These are phyloP conservation scores for Pleurotus eryngii DNA, from an alignment of 768 basidiomycete genomes.

Conservation along the genomic window DNA sequence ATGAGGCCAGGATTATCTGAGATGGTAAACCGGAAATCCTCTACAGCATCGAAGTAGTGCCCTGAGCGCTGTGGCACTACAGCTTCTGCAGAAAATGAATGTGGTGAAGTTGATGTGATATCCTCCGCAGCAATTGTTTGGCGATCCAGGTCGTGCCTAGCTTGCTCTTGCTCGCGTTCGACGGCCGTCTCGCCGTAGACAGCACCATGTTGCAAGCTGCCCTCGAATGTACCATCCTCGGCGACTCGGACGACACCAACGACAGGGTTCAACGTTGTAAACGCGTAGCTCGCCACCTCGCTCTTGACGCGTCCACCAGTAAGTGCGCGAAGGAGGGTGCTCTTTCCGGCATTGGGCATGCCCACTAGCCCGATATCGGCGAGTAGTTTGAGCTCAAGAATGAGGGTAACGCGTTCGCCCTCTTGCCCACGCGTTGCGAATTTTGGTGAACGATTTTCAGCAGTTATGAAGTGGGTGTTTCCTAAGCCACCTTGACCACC, in stretches of 20 bases:
- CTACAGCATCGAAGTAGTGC: conserved; percentile 56
- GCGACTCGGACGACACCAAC: conserved; percentile 86
- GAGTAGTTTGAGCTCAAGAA: conserved; percentile 87
- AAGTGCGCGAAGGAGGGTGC: conserved; percentile 85
- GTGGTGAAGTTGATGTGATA: neutral
- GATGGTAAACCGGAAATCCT: conserved; percentile 88
- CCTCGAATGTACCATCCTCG: conserved; percentile 75
- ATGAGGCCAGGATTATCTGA: conserved; percentile 97
- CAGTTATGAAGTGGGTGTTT: conserved; percentile 79
- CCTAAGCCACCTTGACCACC: conserved; percentile 85
- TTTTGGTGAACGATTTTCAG: conserved; percentile 76
- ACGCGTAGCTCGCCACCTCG: conserved; percentile 87
- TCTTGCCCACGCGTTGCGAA: conserved; percentile 77
- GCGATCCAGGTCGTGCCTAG: conserved; percentile 17
- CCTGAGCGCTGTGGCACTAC: conserved; percentile 30
- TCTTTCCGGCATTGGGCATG: conserved; percentile 93
- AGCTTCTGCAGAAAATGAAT: conserved; percentile 10
- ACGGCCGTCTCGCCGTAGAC: conserved; percentile 67
- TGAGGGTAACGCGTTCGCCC: conserved; percentile 77
- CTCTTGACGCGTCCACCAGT: conserved; percentile 83
- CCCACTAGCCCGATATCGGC: conserved; percentile 97
- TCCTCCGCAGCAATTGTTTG: neutral
- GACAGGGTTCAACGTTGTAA: conserved; percentile 94
- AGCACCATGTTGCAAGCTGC: conserved; percentile 42
- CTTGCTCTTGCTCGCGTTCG: conserved; percentile 46